A percentile compares a stretch with the other conserved stretches of the same genome.
Evolutionary conservation across 768 basidiomycete genomes (phyloP).

Genomic region (Sporobolomyces roseus): DNA sequence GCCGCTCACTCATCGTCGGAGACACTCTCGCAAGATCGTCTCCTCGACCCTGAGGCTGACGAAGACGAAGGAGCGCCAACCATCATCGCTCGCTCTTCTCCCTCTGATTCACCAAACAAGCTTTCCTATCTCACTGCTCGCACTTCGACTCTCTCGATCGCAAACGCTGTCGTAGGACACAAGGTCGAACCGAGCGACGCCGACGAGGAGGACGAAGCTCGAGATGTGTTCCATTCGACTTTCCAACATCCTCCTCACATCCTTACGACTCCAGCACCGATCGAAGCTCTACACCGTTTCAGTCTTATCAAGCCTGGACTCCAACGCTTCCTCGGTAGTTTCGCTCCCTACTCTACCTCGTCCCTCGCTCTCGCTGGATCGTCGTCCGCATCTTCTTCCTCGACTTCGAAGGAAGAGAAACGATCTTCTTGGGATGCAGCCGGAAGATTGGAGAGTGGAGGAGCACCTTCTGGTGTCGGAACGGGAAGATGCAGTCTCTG

Average conservation of each 20-base stretch:
- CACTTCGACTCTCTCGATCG: constrained; percentile 35
- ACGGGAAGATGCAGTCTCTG: constrained; percentile 66
- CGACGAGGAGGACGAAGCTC: constrained; percentile 15
- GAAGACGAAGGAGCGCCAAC: constrained; percentile 16
- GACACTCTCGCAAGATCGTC: constrained; percentile 49
- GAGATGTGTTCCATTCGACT: constrained; percentile 18
- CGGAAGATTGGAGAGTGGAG: neutral
- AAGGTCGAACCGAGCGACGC: constrained; percentile 57
- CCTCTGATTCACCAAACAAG: constrained; percentile 42
- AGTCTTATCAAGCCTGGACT: constrained; percentile 74
- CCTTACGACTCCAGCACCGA: neutral
- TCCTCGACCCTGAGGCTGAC: neutral
- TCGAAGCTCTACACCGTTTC: constrained; percentile 62
- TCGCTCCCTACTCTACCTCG: constrained; percentile 15
- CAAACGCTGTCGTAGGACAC: constrained; percentile 32
- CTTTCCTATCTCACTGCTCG: constrained; percentile 47
- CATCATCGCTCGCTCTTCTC: constrained; percentile 10
- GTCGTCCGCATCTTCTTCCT: neutral
- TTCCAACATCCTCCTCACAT: constrained; percentile 44
- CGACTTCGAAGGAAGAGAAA: constrained; percentile 12
- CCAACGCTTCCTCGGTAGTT: constrained; percentile 33
- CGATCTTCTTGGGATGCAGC: neutral
- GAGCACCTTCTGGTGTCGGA: neutral
- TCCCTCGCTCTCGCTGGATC: constrained; percentile 5
- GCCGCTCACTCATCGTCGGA: constrained; percentile 42